Conservation (phyloP, 352 stramenopile species). For the Phytophthora nicotianae region DNA sequence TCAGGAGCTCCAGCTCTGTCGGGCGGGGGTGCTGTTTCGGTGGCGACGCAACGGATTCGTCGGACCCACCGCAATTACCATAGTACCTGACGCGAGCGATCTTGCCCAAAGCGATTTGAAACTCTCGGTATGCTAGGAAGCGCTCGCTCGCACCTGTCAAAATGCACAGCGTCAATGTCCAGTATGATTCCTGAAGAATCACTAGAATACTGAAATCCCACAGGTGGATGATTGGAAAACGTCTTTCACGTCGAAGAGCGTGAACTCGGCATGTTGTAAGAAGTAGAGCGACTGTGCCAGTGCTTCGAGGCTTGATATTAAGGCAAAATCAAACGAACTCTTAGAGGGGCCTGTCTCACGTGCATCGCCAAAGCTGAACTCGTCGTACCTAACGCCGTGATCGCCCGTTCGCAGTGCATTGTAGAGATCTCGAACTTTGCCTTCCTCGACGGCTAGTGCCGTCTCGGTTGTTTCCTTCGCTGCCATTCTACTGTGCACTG, state of each 20-base stretch:
- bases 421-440: conserved; percentile 51
- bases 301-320: conserved; percentile 40
- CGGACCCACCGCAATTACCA: conserved; percentile 9
- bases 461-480: conserved; percentile 21
- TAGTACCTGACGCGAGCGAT: conserved; percentile 38
- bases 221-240: conserved; percentile 64
- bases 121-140: conserved; percentile 60
- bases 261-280: conserved; percentile 65
- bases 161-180: neutral
- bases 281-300: conserved; percentile 63
- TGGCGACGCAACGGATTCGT: conserved; percentile 1
- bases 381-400: conserved; percentile 49
- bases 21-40: conserved; percentile 10
- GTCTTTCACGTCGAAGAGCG: conserved; percentile 67
- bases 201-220: neutral
- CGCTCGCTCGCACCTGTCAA: conserved; percentile 44
- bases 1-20: conserved; percentile 36
- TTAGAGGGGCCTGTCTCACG: conserved; percentile 13
- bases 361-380: conserved; percentile 2
- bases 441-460: conserved; percentile 36
- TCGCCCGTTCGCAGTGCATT: conserved; percentile 59
- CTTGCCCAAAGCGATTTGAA: conserved; percentile 60
- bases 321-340: neutral
- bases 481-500: conserved; percentile 13
- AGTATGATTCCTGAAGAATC: neutral